Evolutionary conservation across 2,329 filamentous ascomycete genomes (phyloP), one percentile per base, ranked within the genome.

Genomic region (Lachnellula hyalina): DNA sequence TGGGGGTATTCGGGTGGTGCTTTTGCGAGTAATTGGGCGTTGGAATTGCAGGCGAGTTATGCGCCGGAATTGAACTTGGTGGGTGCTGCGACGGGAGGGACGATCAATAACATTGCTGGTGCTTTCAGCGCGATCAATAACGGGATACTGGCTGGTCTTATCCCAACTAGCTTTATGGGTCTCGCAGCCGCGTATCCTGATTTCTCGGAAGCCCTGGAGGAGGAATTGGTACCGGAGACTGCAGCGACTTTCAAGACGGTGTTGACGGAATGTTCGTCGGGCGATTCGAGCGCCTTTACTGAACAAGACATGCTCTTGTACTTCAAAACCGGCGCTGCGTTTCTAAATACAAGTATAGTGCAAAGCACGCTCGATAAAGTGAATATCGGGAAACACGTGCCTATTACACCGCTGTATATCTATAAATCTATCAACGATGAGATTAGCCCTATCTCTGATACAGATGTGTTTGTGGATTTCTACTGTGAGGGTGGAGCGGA

Each of bases 1-100:
- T 82, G 78, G 77, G 81, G 81, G 0, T 83, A 82, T 61, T 80
- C 76, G 0, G 81, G 81, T 2, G 80, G 80, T 4, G 74, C 74
- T 2, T 58, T 82, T 17, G 78, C 79, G 0, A 75, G 70, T 2
- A 77, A 77, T 32, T 79, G 74, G 71, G 80, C 80, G 0, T 74
- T 76, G 15, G 78, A 82, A 49, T 63, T 82, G 21, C 77, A 79
- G 44, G 68, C 71, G 0, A 67, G 69, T 4, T 83, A 83, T 56
- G 80, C 80, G 0, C 78, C 80, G 0, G 78, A 81, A 40, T 65
- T 83, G 5, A 66, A 70, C 2, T 71, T 83, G 34, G 68, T 68
- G 1, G 79, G 78, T 2, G 74, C 72, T 1, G 79, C 76, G 0
- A 58, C 82, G 0, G 79, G 80, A 3, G 79, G 79, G 0, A 57